A percentile compares a stretch with the other conserved stretches of the same genome.
These are phyloP conservation scores for Ajuga chamaepitys DNA, from an alignment of 257 asterid species.

Conservation along the genomic window DNA sequence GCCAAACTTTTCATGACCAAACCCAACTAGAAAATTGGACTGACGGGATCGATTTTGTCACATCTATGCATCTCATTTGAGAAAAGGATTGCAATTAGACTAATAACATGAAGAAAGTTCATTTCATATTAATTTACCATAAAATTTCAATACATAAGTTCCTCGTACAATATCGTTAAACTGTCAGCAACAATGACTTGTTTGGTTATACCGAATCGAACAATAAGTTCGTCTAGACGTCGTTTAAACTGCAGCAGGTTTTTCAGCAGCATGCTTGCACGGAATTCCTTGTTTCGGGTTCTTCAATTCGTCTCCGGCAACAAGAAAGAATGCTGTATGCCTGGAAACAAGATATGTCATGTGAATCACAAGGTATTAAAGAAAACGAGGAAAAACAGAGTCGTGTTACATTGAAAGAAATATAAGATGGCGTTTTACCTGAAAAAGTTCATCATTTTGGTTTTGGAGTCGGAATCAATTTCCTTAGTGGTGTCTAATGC, in stretches of 20 bases:
- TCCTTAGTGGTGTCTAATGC: constrained; percentile 58
- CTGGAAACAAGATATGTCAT: constrained; percentile 22
- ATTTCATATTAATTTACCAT: not conserved
- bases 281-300: constrained; percentile 39
- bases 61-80: no score
- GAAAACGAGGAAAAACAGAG: not conserved
- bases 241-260: constrained; percentile 37
- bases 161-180: not conserved
- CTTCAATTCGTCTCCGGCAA: constrained; percentile 86
- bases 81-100: no score
- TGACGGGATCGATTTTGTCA: no score
- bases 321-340: constrained; percentile 96
- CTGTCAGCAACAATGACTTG: not conserved
- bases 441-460: constrained; percentile 73
- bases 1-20: no score
- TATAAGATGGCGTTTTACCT: constrained; percentile 36
- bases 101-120: not conserved
- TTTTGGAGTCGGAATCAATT: constrained; percentile 71
- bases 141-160: not conserved
- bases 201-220: not conserved
- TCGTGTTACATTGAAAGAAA: not conserved
- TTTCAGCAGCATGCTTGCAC: constrained; percentile 56
- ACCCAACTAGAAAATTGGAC: no score
- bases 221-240: no score
- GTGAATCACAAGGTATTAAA: not conserved